Conservation (phyloP, 768 basidiomycete genomes). For the Mycena rebaudengoi region DNA sequence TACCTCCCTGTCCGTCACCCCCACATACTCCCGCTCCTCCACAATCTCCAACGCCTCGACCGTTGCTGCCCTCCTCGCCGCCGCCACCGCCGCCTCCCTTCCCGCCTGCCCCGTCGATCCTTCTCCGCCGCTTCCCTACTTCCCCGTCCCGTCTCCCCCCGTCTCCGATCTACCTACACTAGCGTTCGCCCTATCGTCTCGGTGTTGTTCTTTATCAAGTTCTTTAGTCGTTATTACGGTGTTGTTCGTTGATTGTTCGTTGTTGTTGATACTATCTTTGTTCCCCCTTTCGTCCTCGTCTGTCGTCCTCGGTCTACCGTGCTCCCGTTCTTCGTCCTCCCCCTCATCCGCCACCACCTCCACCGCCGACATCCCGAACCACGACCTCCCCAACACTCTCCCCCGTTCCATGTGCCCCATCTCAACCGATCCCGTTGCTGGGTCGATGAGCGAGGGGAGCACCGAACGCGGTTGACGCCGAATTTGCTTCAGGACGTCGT, state of each 20-base stretch:
- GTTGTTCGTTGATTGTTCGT: not conserved
- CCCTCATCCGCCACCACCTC: not conserved
- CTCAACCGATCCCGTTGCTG: not conserved
- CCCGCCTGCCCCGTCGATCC: not conserved
- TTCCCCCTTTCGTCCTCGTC: not conserved
- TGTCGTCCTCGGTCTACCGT: no score
- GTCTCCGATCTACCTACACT: not conserved
- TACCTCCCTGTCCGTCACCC: not conserved
- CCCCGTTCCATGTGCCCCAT: not conserved
- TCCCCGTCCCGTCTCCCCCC: not conserved
- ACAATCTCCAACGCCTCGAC: not conserved
- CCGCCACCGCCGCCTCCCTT: not conserved
- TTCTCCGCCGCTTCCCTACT: not conserved
- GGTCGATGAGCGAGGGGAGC: slow-evolving; percentile 4
- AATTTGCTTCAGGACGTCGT: not conserved
- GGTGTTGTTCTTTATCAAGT: not conserved
- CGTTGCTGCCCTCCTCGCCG: not conserved
- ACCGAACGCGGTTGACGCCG: not conserved
- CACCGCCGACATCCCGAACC: not conserved
- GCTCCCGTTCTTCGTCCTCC: no score
- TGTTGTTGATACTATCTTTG: not conserved
- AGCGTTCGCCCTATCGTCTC: not conserved
- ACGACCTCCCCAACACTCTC: not conserved
- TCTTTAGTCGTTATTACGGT: not conserved
- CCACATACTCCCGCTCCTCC: not conserved